Evolutionary conservation across 1,284 basidiomycete species (phyloP).

Genomic region (Leccinum fallax): DNA sequence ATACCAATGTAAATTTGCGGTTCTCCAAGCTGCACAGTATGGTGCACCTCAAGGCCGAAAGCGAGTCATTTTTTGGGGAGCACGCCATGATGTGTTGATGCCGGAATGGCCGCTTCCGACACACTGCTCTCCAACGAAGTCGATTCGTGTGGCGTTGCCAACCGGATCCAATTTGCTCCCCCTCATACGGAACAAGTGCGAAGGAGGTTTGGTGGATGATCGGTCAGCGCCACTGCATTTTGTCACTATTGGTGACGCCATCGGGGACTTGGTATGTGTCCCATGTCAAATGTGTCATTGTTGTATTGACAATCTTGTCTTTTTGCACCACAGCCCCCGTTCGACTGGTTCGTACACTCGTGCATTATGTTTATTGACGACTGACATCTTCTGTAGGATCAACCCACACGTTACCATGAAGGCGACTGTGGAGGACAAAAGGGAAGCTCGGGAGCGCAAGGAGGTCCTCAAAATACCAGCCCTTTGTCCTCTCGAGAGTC

Average conservation of each 20-base stretch:
- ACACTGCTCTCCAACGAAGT: slow-evolving; percentile 43
- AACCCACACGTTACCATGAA: slow-evolving; percentile 49
- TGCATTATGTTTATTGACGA: neutral
- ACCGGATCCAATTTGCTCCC: slow-evolving; percentile 41
- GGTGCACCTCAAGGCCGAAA: slow-evolving; percentile 69
- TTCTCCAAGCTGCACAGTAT: slow-evolving; percentile 68
- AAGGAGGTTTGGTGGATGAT: slow-evolving; percentile 35
- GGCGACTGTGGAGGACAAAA: slow-evolving; percentile 35
- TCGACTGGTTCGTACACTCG: slow-evolving; percentile 54
- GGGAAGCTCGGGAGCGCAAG: slow-evolving; percentile 37
- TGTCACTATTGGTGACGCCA: slow-evolving; percentile 63
- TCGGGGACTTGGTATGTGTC: slow-evolving; percentile 60
- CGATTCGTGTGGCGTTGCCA: slow-evolving; percentile 36
- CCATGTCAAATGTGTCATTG: slow-evolving; percentile 8
- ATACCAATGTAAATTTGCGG: slow-evolving; percentile 66
- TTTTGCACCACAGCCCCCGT: slow-evolving; percentile 47
- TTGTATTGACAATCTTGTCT: slow-evolving; percentile 7
- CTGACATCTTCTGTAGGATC: slow-evolving; percentile 41
- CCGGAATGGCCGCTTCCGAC: slow-evolving; percentile 68
- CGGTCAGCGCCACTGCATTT: slow-evolving; percentile 57
- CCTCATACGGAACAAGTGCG: slow-evolving; percentile 42
- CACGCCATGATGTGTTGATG: slow-evolving; percentile 53
- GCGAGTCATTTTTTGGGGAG: slow-evolving; percentile 68
- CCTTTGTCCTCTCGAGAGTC: slow-evolving; percentile 41
- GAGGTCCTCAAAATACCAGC: slow-evolving; percentile 42